phyloP scores from a whole-genome alignment of 306 rosid genomes.

The Urtica urens region DNA sequence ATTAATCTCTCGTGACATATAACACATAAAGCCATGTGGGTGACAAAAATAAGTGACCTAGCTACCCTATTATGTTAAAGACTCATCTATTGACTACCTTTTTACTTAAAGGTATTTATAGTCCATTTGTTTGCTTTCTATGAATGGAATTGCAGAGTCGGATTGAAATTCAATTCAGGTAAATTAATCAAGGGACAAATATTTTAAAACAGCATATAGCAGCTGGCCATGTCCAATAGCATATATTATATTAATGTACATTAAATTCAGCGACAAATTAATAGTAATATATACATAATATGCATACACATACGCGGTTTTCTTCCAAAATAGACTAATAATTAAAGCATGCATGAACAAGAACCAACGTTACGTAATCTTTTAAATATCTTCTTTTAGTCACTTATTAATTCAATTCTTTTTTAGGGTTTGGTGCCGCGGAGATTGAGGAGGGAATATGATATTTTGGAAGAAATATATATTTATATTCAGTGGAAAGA shows the following conservation, averaged over 20 bases:
- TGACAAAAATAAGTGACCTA: conserved; percentile 17
- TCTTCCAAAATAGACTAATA: background rate
- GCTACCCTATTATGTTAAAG: conserved; percentile 27
- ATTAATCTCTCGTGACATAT: background rate
- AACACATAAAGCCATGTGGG: conserved; percentile 23
- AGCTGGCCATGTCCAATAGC: too few relatives aligned
- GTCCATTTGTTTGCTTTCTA: conserved; percentile 9
- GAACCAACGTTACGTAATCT: background rate
- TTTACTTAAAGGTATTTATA: background rate
- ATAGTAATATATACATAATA: too few relatives aligned
- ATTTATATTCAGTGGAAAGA: background rate
- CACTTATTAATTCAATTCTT: background rate
- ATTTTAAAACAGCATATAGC: too few relatives aligned
- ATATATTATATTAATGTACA: too few relatives aligned
- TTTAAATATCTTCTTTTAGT: background rate
- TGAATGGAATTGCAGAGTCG: conserved; percentile 9
- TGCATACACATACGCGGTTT: background rate
- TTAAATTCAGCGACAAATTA: too few relatives aligned
- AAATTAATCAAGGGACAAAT: conserved; percentile 4
- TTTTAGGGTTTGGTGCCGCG: background rate
- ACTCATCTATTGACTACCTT: too few relatives aligned
- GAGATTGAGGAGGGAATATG: too few relatives aligned
- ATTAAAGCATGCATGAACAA: conserved; percentile 1
- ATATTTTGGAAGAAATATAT: too few relatives aligned
- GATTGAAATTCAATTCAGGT: too few relatives aligned